Evolutionary conservation across 768 basidiomycete genomes (phyloP).

Genomic region (Tricholoma matsutake): DNA sequence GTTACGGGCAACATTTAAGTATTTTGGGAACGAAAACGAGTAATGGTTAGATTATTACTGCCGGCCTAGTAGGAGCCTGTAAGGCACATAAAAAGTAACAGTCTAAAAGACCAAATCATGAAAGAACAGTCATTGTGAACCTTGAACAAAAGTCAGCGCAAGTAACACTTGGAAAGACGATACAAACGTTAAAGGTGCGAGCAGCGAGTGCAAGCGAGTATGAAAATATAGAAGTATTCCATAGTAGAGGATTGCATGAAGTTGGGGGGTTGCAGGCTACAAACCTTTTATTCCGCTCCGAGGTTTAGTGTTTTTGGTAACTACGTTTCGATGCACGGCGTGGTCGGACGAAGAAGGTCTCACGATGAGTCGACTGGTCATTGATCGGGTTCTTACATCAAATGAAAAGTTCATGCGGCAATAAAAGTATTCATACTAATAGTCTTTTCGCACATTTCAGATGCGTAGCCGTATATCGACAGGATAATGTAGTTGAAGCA

Average conservation of each 20-base stretch:
- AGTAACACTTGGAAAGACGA: not conserved
- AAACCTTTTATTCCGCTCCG: not conserved
- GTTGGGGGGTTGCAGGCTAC: no score
- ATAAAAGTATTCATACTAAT: no score
- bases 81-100: not conserved
- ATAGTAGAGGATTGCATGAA: not conserved
- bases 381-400: not conserved
- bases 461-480: no score
- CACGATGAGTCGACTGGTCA: not conserved
- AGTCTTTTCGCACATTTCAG: no score
- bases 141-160: conserved; percentile 15
- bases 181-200: conserved; percentile 52
- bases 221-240: conserved; percentile 20
- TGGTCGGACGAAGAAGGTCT: not conserved
- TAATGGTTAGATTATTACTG: conserved; percentile 21
- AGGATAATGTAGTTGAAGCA: no score
- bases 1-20: conserved; percentile 45
- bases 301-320: not conserved
- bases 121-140: conserved; percentile 63
- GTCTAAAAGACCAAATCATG: conserved; percentile 56
- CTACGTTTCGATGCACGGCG: not conserved
- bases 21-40: conserved; percentile 55
- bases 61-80: conserved; percentile 29
- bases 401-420: no score
- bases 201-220: conserved; percentile 24